Evolutionary conservation across 345 rosid species (phyloP), one percentile per base, ranked within the genome.

Genomic region (Passiflora organensis): DNA sequence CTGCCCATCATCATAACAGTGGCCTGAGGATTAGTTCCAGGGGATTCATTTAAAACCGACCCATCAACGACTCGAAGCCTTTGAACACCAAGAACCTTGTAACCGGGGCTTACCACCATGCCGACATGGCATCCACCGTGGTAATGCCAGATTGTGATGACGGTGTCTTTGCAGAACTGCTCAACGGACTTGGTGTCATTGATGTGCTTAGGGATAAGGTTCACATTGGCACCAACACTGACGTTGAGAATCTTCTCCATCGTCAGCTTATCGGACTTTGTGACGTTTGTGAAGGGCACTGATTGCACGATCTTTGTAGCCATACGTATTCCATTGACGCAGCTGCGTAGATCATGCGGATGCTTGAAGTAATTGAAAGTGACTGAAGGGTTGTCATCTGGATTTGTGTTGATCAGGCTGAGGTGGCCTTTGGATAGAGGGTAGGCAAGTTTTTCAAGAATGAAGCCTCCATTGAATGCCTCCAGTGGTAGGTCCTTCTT

Each of bases 1-100:
- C 99, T 93, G 59, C 99, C 99, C 95, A 94, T 82, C 97, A 89
- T 94, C 85, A 94, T 62, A 70, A 94, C 72, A 1, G 99, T 94
- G 62, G 75, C 99, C 63, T 94, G 99, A 63, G 99, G 97, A 75
- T 94, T 94, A 55, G 99, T 89, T 53, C 99, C 99, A 0, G 99
- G 99, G 15, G 99, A 89, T 55, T 80, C 83, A 13, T 66, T 51
- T 55, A 80, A 89, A 2, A 81, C 79, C 0, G 99, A 94, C 5
- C 90, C 96, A 69, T 94, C 99, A 6, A 94, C 79, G 16, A 89
- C 63, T 6, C 97, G 80, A 44, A 94, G 89, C 81, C 80, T 73
- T 5, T 59, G 43, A 17, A 84, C 82, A 14, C 95, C 95, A 47
- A 87, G 77, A 65, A 94, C 90, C 67, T 65, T 76, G 51, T 59